Base-by-base conservation (phyloP, 176 grass and related monocot genomes). In the Triticum dicoccoides region DNA sequence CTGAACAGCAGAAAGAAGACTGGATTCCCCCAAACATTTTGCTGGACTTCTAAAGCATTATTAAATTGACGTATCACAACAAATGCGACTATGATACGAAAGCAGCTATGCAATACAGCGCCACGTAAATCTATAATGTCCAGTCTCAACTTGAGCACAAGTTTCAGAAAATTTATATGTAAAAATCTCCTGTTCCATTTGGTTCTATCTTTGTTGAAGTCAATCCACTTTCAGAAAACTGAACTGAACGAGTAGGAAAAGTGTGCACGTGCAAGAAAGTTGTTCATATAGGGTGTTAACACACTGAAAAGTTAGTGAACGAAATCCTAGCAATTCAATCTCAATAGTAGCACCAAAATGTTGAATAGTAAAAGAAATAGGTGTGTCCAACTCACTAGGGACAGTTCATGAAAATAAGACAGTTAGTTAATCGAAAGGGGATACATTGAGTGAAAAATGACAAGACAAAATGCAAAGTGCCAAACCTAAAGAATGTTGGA, bases 401-500 rank as follows among this genome's bases (percentile, higher is more conserved):
- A 76, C 15, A 30, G 65, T 9, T 47, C 24, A 34, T 15, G 61
- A 23, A 56, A 69, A 61, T 9, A 83, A 83, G 42, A 11, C 24
- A 54, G 42, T 38, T 6, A 9, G n/a, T 37, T 24, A 76, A 87
- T 77, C n/a, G 41, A 67, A 67, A 54, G 82, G 54, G 67, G 34
- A 45, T 23, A 33, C 32, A 45, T 45, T 78, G 76, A 84, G 20
- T 62, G 32, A 13, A 41, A 67, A 86, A 20, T 61, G 52, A 56
- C 65, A 70, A 32, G 9, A 72, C n/a, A 27, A 52, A 69, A 82
- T 25, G 39, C 62, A 75, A 81, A 81, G 17, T 80, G 37, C 5
- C 65, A 84, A 88, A 98, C 97, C 93, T 96, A 88, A 96, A 96
- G 82, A 91, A 98, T 49, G 93, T 98, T 84, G 96, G 93, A 65